phyloP scores from a whole-genome alignment of 306 rosid genomes.

The Castanea crenata region DNA sequence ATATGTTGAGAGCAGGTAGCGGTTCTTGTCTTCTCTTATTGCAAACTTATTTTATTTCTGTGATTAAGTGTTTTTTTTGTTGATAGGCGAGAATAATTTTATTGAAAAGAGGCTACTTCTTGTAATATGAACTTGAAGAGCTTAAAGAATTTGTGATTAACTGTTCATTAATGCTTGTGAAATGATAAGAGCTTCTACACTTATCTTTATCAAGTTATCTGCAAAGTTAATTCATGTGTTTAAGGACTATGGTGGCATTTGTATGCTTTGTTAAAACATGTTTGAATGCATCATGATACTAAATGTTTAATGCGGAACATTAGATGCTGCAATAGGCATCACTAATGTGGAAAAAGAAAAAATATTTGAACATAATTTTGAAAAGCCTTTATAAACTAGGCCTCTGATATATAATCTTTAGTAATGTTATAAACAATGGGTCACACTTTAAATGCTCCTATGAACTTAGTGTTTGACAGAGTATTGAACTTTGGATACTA shows the following conservation, averaged over 20 bases:
- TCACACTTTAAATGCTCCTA: neutral
- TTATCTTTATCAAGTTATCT: neutral
- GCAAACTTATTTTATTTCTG: neutral
- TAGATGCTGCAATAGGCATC: neutral
- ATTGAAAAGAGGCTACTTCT: too few species aligned
- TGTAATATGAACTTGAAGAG: too few species aligned
- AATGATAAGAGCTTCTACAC: neutral
- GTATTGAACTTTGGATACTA: neutral
- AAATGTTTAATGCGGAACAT: neutral
- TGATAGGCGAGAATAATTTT: too few species aligned
- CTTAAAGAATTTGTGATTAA: neutral
- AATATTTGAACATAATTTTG: neutral
- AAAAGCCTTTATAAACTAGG: neutral
- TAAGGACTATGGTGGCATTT: neutral
- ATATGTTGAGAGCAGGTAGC: conserved; percentile 94
- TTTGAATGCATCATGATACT: neutral
- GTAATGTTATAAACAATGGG: neutral
- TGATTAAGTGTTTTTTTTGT: neutral
- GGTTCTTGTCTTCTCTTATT: conserved; percentile 9
- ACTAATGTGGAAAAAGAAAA: neutral
- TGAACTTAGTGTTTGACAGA: neutral
- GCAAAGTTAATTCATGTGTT: neutral
- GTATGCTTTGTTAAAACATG: neutral
- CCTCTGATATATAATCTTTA: neutral
- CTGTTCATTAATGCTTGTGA: neutral